Evolutionary conservation across 1,284 basidiomycete genomes (phyloP).

Genomic region (Takashimella tepidaria): DNA sequence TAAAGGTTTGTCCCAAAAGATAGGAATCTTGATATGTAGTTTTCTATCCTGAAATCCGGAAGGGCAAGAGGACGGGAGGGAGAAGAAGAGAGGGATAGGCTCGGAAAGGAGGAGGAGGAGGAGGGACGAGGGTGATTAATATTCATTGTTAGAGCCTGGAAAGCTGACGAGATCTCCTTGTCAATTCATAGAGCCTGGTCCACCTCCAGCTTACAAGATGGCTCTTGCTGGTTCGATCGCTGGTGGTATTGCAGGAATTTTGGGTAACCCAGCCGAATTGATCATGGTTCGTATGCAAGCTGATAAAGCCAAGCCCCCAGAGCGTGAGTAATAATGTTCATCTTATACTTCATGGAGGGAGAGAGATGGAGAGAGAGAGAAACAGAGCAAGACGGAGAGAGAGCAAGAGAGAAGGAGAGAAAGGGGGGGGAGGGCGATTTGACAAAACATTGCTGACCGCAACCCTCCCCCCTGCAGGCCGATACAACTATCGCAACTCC

Average conservation of each 20-base stretch:
- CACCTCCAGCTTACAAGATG: conserved; percentile 70
- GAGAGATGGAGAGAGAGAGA: background rate
- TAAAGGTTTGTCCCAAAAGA: conserved; percentile 53
- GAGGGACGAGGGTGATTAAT: too few species aligned
- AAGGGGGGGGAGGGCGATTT: too few species aligned
- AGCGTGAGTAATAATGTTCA: conserved; percentile 38
- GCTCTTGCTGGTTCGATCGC: conserved; percentile 66
- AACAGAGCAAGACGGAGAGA: too few species aligned
- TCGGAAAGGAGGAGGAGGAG: too few species aligned
- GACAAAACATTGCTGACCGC: conserved; percentile 2
- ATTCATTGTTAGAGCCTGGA: too few species aligned
- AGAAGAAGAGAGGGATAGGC: too few species aligned
- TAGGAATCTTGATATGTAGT: too few species aligned
- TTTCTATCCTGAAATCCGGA: too few species aligned
- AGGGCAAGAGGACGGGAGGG: too few species aligned
- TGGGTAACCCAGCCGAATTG: conserved; percentile 85
- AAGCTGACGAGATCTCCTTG: background rate
- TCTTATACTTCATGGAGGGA: background rate
- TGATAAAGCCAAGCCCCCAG: conserved; percentile 77
- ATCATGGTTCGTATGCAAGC: conserved; percentile 81
- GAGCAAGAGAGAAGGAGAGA: too few species aligned
- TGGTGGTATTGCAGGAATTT: conserved; percentile 71
- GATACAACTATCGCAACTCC: conserved; percentile 80
- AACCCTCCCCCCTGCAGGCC: conserved; percentile 48
- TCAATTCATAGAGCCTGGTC: conserved; percentile 23